These are phyloP conservation scores for Colletotrichum liaoningense DNA, from an alignment of 2,329 filamentous ascomycete genomes.

Conservation along the genomic window DNA sequence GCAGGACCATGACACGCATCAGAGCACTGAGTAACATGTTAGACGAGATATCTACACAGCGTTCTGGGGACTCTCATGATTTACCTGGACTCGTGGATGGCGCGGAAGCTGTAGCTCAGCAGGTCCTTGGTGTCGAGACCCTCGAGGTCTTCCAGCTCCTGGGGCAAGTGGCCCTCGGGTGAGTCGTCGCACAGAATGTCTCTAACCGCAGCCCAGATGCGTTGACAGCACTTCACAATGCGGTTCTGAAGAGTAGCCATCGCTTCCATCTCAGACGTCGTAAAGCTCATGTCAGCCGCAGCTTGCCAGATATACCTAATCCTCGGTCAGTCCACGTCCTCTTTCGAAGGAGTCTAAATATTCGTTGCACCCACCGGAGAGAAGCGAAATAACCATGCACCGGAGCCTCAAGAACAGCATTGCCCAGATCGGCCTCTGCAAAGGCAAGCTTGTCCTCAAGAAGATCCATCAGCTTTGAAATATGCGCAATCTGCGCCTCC, in stretches of 20 bases:
- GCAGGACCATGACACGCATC: constrained; percentile 71
- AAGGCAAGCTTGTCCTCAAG: constrained; percentile 73
- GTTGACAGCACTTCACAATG: constrained; percentile 69
- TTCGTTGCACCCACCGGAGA: constrained; percentile 60
- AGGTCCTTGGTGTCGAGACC: constrained; percentile 87
- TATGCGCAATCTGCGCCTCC: constrained; percentile 59
- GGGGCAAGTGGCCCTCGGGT: constrained; percentile 86
- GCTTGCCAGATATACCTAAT: constrained; percentile 65
- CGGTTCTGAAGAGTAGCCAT: constrained; percentile 60
- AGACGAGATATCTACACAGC: neutral
- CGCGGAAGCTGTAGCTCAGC: constrained; percentile 93
- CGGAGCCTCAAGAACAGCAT: constrained; percentile 74
- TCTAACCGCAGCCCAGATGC: constrained; percentile 82
- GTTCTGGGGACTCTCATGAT: constrained; percentile 18
- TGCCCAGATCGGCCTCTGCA: constrained; percentile 73
- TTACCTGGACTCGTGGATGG: constrained; percentile 93
- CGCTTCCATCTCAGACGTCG: constrained; percentile 46
- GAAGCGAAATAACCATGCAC: constrained; percentile 79
- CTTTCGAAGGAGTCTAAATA: neutral
- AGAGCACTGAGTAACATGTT: constrained; percentile 68
- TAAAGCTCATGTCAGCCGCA: constrained; percentile 54
- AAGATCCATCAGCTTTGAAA: constrained; percentile 67
- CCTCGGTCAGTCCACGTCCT: constrained; percentile 27
- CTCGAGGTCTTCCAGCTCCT: constrained; percentile 78
- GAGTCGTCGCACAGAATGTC: constrained; percentile 91